Conservation (phyloP, 495 filamentous ascomycete species). For the Aspergillus hancockii region DNA sequence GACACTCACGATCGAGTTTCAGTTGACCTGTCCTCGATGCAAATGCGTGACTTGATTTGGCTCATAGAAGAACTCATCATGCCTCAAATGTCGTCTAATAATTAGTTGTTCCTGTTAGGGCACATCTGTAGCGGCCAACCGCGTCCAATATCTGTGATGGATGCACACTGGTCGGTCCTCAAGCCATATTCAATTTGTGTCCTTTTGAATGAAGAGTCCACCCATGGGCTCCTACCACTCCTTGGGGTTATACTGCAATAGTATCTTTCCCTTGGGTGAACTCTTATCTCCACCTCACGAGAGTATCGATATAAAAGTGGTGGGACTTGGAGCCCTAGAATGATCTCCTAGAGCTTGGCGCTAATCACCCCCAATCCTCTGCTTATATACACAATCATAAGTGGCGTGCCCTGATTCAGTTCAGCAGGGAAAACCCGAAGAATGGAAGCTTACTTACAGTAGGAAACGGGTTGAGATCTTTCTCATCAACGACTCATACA, state of each 20-base stretch:
- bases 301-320: background rate
- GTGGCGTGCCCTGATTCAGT: background rate
- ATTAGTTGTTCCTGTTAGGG: no score
- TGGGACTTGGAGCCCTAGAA: background rate
- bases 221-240: background rate
- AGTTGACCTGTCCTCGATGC: no score
- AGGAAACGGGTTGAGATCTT: no score
- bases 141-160: no score
- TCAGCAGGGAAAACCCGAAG: no score
- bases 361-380: background rate
- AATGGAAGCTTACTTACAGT: no score
- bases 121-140: no score
- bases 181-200: background rate
- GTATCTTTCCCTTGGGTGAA: background rate
- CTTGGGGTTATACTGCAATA: background rate
- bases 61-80: no score
- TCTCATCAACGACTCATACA: no score
- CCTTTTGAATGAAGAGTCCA: background rate
- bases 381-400: background rate
- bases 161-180: background rate
- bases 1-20: no score
- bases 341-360: background rate
- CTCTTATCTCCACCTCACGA: background rate
- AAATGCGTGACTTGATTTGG: no score
- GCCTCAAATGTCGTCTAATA: no score